phyloP scores from a whole-genome alignment of 1,284 basidiomycete species.

The Tilletia horrida region DNA sequence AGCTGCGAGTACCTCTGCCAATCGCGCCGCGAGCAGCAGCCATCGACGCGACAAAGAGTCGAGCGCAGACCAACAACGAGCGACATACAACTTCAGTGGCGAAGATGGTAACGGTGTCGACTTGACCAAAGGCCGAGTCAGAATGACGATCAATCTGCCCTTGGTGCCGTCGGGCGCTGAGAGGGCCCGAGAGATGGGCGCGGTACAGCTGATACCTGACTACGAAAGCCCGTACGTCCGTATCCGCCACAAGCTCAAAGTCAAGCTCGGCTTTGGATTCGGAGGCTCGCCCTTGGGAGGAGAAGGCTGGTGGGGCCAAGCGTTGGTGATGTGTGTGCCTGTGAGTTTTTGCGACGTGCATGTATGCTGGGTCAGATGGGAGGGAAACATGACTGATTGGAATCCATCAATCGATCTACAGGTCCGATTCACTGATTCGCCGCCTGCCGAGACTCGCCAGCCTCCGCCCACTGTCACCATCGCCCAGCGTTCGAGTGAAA shows the following conservation, averaged over 20 bases:
- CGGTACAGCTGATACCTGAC: slow-evolving; percentile 47
- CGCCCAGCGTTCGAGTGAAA: neutral
- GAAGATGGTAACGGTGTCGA: slow-evolving; percentile 49
- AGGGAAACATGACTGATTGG: neutral
- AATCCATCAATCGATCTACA: neutral
- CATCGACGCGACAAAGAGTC: slow-evolving; percentile 13
- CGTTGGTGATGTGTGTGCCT: slow-evolving; percentile 52
- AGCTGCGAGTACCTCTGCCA: neutral
- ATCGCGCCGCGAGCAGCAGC: neutral
- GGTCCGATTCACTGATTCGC: slow-evolving; percentile 50
- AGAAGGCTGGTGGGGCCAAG: slow-evolving; percentile 43
- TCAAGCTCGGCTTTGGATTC: slow-evolving; percentile 52
- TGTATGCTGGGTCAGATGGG: neutral
- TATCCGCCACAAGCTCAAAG: slow-evolving; percentile 53
- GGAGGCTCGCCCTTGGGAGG: slow-evolving; percentile 31
- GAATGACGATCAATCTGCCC: slow-evolving; percentile 53
- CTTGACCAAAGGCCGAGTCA: slow-evolving; percentile 43
- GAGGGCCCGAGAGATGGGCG: slow-evolving; percentile 28
- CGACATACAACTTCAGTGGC: slow-evolving; percentile 49
- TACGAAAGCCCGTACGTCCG: slow-evolving; percentile 52
- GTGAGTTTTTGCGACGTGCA: slow-evolving; percentile 22
- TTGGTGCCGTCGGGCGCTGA: slow-evolving; percentile 35
- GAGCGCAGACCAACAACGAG: slow-evolving; percentile 30
- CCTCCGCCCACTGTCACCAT: neutral
- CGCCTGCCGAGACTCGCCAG: slow-evolving; percentile 44